Evolutionary conservation across 2,329 filamentous ascomycete species (phyloP).

Genomic region (Aaosphaeria pasadenensis): DNA sequence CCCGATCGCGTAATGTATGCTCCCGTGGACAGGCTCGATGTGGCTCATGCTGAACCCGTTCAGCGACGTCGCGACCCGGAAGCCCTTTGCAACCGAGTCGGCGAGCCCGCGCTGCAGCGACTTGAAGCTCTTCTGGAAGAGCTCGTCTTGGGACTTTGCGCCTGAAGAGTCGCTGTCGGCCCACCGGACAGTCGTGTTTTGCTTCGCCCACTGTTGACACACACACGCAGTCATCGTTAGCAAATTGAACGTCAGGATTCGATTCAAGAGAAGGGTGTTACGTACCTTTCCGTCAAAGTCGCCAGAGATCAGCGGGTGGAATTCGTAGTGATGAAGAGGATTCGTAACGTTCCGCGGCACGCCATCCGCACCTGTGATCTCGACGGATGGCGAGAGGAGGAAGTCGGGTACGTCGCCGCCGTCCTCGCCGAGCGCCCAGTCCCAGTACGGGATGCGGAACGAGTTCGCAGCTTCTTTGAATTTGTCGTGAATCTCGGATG

Average conservation of each 20-base stretch:
- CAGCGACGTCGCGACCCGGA: conserved; percentile 5
- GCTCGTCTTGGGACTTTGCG: conserved; percentile 15
- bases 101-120: conserved; percentile 4
- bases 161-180: conserved; percentile 15
- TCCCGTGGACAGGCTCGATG: conserved; percentile 6
- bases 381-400: conserved; percentile 14
- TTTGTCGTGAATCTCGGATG: neutral
- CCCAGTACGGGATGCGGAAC: conserved; percentile 13
- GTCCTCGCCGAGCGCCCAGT: conserved; percentile 10
- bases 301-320: conserved; percentile 17
- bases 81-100: conserved; percentile 11
- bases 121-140: conserved; percentile 9
- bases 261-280: neutral
- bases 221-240: neutral
- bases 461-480: conserved; percentile 7
- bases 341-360: conserved; percentile 16
- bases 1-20: conserved; percentile 46
- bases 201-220: conserved; percentile 15
- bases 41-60: conserved; percentile 10
- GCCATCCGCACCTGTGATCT: conserved; percentile 16
- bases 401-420: conserved; percentile 21
- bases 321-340: conserved; percentile 26
- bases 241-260: neutral
- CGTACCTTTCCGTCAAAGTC: conserved; percentile 14
- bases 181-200: conserved; percentile 30